Base-by-base conservation (phyloP, 345 rosid species). In the Hirschfeldia incana region DNA sequence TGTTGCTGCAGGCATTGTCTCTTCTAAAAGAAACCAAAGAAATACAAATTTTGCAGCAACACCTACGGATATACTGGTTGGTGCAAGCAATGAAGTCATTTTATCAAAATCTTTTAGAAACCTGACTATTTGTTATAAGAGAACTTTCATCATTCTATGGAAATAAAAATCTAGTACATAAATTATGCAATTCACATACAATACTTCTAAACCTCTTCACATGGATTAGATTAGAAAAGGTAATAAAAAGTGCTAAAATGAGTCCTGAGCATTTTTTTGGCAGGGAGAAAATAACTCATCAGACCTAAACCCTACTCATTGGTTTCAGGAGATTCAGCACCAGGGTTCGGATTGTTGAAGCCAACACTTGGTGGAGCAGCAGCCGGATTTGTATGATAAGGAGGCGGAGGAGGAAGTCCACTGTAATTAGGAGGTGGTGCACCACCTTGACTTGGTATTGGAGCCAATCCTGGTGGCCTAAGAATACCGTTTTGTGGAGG, bases 401-500 rank as follows among this genome's bases (percentile, higher is more conserved):
- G 44, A 33, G 89, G 67, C 67, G 65, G 82, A 27, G 87, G 73
- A 2, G 86, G 88, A 8, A 76, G 79, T 74, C 88, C 88, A 65
- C 80, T 81, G 57, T 90, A 81, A 75, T 86, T 78, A 12, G 80
- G 60, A 15, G 87, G 89, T 3, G 87, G 78, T 12, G 60, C 83
- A 63, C 88, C 86, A 42, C 94, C 94, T 80, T 91, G 82, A 85
- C 81, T 87, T 9, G 85, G 69, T 42, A 86, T 12, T 58, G 88
- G 89, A 51, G 86, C 85, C 33, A 81, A 67, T 32, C 78, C 72
- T 15, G 87, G 77, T 70, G 97, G 97, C 84, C 94, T 88, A 4
- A 88, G 91, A 67, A 86, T 69, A 72, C 94, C 91, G 65, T 91
- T 92, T 83, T 90, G 98, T 78, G 90, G 94, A 70, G 92, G 86